Percentiles rank a stretch among this genome's conserved stretches.
These are phyloP conservation scores for Lactifluus rugatus DNA, from an alignment of 768 basidiomycete genomes.

Conservation along the genomic window DNA sequence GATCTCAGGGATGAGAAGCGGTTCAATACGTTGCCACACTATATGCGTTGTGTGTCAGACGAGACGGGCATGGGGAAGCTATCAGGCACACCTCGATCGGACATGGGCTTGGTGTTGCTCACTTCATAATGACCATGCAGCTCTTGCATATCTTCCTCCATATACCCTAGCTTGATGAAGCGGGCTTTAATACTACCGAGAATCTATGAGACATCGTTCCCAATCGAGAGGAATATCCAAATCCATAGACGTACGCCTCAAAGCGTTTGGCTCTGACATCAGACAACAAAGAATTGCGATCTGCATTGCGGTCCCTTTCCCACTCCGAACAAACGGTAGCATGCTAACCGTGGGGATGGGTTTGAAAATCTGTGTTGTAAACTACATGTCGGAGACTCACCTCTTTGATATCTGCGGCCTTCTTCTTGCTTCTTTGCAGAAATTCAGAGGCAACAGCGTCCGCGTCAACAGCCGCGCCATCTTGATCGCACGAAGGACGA, in stretches of 20 bases:
- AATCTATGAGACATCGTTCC: not conserved
- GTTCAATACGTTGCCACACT: conserved; percentile 8
- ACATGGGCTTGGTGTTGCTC: conserved; percentile 7
- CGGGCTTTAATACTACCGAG: conserved; percentile 1
- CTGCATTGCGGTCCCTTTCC: conserved; percentile 6
- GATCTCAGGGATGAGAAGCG: conserved; percentile 3
- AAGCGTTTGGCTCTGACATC: conserved; percentile 8
- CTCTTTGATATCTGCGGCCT: not conserved
- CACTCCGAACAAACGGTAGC: not conserved
- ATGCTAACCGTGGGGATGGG: conserved; percentile 2
- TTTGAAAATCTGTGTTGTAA: not conserved
- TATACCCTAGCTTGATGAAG: conserved; percentile 2
- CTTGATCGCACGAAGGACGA: not conserved
- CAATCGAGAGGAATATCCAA: not conserved
- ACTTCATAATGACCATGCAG: conserved; percentile 11
- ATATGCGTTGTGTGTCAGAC: not conserved
- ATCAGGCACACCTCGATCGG: conserved; percentile 5
- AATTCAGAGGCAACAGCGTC: not conserved
- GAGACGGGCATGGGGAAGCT: not conserved
- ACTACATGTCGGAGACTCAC: not conserved
- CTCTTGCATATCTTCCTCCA: not conserved
- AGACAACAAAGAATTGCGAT: conserved; percentile 4
- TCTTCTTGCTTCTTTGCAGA: not conserved
- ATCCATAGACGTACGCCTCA: conserved; percentile 5
- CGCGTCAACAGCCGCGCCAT: not conserved